phyloP scores from a whole-genome alignment of 2,329 filamentous ascomycete species.

The Thielaviopsis populi region DNA sequence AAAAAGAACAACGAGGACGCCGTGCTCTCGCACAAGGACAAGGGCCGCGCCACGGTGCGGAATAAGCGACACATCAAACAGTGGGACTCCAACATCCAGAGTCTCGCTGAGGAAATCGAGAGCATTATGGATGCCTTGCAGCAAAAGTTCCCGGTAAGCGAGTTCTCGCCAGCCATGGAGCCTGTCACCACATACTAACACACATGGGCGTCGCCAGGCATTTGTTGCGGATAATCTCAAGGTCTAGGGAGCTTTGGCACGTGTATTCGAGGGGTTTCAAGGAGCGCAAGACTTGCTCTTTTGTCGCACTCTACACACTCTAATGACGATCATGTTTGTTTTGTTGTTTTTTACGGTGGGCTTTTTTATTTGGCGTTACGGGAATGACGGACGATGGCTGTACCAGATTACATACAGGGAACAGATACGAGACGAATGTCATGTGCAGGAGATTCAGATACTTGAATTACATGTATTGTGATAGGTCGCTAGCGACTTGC shows the following conservation, averaged over 20 bases:
- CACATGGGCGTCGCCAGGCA: neutral
- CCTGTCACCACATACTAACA: no score
- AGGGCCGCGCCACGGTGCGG: conserved; percentile 45
- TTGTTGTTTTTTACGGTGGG: neutral
- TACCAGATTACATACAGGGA: neutral
- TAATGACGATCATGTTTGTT: neutral
- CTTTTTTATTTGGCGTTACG: neutral
- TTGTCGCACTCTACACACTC: neutral
- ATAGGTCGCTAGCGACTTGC: neutral
- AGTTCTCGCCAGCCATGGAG: no score
- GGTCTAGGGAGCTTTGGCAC: neutral
- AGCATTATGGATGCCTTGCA: conserved; percentile 69
- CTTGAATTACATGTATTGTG: neutral
- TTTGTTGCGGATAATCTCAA: conserved; percentile 1
- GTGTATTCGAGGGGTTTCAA: neutral
- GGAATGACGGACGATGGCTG: neutral
- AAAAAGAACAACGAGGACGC: conserved; percentile 6
- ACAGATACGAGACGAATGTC: neutral
- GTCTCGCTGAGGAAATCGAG: conserved; percentile 78
- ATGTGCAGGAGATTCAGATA: neutral
- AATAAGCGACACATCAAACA: conserved; percentile 59
- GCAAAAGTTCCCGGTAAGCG: conserved; percentile 54
- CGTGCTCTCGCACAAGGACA: conserved; percentile 48
- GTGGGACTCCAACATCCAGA: conserved; percentile 83
- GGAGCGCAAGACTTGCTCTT: neutral